phyloP scores from a whole-genome alignment of 257 asterid genomes.

The Ilex asprella region DNA sequence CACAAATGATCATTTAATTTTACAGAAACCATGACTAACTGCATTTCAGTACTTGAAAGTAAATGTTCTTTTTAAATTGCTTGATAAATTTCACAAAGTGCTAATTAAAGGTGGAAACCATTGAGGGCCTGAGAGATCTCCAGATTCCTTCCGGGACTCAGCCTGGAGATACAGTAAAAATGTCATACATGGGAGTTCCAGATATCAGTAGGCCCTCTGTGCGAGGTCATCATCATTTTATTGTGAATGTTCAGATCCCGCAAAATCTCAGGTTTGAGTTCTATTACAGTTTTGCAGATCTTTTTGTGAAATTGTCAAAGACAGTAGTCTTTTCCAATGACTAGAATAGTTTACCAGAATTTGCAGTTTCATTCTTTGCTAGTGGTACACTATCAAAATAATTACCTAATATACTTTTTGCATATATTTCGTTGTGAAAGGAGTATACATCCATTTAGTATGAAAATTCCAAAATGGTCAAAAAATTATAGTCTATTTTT shows the following conservation, averaged over 20 bases:
- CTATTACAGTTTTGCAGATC: background rate
- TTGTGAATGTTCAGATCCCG: slow-evolving; percentile 75
- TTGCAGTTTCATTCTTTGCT: no score
- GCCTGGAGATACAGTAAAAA: slow-evolving; percentile 70
- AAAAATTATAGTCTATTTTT: no score
- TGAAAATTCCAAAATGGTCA: no score
- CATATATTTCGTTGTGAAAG: no score
- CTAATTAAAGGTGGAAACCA: slow-evolving; percentile 68
- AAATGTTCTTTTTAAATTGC: slow-evolving; percentile 8
- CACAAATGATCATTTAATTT: slow-evolving; percentile 12
- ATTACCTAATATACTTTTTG: no score
- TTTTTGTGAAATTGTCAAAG: background rate
- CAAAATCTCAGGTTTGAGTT: slow-evolving; percentile 56
- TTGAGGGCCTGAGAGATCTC: slow-evolving; percentile 79
- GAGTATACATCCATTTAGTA: no score
- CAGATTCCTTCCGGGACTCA: slow-evolving; percentile 82
- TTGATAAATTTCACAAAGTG: slow-evolving; percentile 10
- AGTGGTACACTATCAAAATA: no score
- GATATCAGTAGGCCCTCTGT: slow-evolving; percentile 58
- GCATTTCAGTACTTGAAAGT: slow-evolving; percentile 1
- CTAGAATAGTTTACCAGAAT: no score
- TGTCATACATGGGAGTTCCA: slow-evolving; percentile 83
- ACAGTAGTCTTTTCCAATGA: no score
- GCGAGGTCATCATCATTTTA: slow-evolving; percentile 87
- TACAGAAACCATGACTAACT: background rate